Base-by-base conservation (phyloP, 164 flowering plant species). In the Dillenia suffruticosa region DNA sequence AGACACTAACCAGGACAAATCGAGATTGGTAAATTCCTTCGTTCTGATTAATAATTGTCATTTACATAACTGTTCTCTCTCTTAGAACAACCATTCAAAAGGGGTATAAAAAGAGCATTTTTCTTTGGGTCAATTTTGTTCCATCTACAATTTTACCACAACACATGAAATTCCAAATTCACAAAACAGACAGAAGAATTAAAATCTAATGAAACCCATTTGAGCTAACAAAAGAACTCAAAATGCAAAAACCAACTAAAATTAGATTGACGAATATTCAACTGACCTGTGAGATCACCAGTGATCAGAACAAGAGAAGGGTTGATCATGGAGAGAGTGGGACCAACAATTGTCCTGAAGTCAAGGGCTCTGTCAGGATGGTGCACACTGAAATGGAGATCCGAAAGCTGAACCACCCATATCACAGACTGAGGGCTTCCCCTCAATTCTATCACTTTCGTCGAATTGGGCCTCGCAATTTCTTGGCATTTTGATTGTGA, bases 331-430 rank as follows among this genome's bases (percentile, higher is more conserved):
- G 84, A 65, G 56, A 94, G 93, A 44, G 93, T 67, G 14, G 95
- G 90, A 10, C 82, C 88, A 7, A 91, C 79, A 11, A 83, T 32
- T 1, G 54, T 53, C 58, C 56, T 71, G 80, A 94, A 88, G 59
- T 94, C 92, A 52, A 14, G 52, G 54, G 99, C 99, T 72, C 99
- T 76, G 6, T 89, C 82, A 5, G 97, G 97, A 62, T 94, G 88
- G 65, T 77, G 82, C 14, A 86, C 93, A 63, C 97, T 94, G 83
- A 94, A 94, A 66, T 94, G 97, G 64, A 91, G 95, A 84, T 94
- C 99, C 51, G 99, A 94, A 15, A 94, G 84, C 76, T 94, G 99
- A 56, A 91, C 99, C 15, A 80, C 82, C 99, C 96, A 91, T 4
- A 84, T 70, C 45, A 94, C 85, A 4, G 79, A 77, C 14, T 85